Evolutionary conservation across 2,329 filamentous ascomycete species (phyloP), one percentile per base, ranked within the genome.

Genomic region (Penicillium sp.): DNA sequence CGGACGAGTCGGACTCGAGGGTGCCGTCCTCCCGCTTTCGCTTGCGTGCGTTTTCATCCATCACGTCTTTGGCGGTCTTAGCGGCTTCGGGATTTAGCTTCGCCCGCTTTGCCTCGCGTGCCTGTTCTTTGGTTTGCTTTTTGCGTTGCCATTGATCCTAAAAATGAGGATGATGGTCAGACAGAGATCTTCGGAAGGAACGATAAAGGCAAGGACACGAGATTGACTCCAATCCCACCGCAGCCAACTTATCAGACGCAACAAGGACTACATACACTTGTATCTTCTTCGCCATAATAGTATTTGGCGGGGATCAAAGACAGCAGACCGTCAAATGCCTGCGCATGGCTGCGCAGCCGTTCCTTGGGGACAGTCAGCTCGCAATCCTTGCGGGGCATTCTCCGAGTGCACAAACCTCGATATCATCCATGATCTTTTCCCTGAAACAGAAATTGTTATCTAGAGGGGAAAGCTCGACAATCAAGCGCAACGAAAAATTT

Each of bases 141-240:
- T 94, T 96, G 70, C 88, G 88, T 73, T 87, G 86, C 91, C 91
- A 96, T 87, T 97, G 91, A 67, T 94, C 89, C 91, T 96, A 69
- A 59, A 63, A 40, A 22, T 50, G 38, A 58, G 48, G 52, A 58
- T 42, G 57, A 38, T 49, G 35, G 49, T 56, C 58, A 65, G 61
- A 60, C 31, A 48, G 22, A 48, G 38, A 33, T 48, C 33, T 52
- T 56, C 31, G 44, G 51, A 52, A 57, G 52, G 17, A 41, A 42
- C 48, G 52, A 56, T 36, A 55, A 9, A 50, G 35, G 43, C 52
- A 49, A 48, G 12, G 57, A 57, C 53, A 50, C 55, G 53, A 59
- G 37, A 56, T 54, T 55, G 31, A 53, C 26, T 17, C n/a, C 36
- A 45, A 40, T 38, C 16, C 19, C 42, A 22, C 37, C 51, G 42